Evolutionary conservation across 345 rosid genomes (phyloP).

Genomic region (Camelina sativa): DNA sequence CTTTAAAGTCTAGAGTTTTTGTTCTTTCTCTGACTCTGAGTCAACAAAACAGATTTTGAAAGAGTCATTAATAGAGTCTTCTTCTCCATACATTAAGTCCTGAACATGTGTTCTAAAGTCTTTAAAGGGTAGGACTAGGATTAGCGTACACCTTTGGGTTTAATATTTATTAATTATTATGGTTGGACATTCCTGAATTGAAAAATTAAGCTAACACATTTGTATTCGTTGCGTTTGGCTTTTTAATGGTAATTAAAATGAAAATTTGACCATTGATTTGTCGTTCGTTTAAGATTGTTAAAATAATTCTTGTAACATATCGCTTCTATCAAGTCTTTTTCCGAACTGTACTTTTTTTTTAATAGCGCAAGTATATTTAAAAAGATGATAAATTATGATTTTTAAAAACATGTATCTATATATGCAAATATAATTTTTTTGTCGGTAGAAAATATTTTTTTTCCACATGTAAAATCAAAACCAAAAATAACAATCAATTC

Average conservation of each 20-base stretch:
- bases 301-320: too few species aligned
- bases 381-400: too few species aligned
- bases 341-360: too few species aligned
- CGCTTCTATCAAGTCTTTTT: too few species aligned
- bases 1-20: neutral
- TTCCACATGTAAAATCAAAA: too few species aligned
- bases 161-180: too few species aligned
- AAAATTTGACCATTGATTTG: neutral
- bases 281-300: too few species aligned
- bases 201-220: neutral
- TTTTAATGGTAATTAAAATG: neutral
- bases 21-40: neutral
- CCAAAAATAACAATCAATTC: too few species aligned
- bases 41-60: neutral
- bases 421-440: too few species aligned
- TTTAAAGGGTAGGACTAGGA: neutral
- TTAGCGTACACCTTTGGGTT: neutral
- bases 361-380: too few species aligned
- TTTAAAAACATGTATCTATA: too few species aligned
- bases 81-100: constrained; percentile 9
- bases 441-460: too few species aligned
- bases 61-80: neutral
- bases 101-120: neutral
- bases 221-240: neutral
- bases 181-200: neutral